phyloP scores from a whole-genome alignment of 805 yeast species.

The Kuraishia molischiana region DNA sequence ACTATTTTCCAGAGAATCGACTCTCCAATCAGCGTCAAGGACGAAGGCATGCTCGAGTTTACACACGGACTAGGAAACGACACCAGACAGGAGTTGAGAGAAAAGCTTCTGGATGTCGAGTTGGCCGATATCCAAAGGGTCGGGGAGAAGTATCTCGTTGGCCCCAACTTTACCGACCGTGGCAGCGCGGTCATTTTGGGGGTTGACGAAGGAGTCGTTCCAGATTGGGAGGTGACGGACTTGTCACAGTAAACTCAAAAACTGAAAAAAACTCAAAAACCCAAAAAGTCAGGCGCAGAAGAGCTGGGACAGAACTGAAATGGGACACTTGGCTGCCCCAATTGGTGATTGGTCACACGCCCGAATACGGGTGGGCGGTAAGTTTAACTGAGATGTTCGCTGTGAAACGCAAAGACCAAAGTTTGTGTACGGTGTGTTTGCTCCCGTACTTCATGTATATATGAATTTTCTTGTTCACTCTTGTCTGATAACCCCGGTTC shows the following conservation, averaged over 20 bases:
- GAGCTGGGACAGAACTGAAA: no score
- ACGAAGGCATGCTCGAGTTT: constrained; percentile 65
- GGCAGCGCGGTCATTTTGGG: not conserved
- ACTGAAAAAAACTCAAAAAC: no score
- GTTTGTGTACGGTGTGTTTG: no score
- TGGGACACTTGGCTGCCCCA: no score
- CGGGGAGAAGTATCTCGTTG: constrained; percentile 44
- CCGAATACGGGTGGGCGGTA: no score
- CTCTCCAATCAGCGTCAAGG: constrained; percentile 75
- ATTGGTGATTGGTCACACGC: no score
- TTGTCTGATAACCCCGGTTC: no score
- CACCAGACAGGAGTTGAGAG: constrained; percentile 74
- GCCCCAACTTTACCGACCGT: not conserved
- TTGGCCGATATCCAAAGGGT: constrained; percentile 50
- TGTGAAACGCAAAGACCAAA: no score
- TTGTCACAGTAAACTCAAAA: not conserved
- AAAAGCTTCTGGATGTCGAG: constrained; percentile 57
- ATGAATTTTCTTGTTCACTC: no score
- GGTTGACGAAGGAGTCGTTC: not conserved
- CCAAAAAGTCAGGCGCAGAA: no score
- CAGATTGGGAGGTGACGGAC: not conserved
- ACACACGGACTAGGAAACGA: constrained; percentile 65
- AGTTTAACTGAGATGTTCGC: no score
- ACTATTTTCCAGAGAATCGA: constrained; percentile 87
- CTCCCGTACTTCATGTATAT: no score